Evolutionary conservation across 2,329 filamentous ascomycete species (phyloP), one percentile per base, ranked within the genome.

Genomic region (Acrodontium crateriforme): DNA sequence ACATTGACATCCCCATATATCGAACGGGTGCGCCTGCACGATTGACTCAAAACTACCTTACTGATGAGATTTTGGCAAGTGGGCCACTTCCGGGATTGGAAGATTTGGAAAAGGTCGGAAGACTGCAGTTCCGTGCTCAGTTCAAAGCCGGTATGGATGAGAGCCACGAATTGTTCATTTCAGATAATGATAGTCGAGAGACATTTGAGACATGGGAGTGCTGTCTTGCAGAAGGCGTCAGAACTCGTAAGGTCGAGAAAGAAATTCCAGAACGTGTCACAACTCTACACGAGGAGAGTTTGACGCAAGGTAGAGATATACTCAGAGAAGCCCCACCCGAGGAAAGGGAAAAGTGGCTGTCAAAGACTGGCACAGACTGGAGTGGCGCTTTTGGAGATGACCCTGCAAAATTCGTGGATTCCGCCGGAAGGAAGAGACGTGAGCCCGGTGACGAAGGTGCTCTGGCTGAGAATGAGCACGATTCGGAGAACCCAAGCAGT

Each of bases 191-290:
- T 49, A 77, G 78, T 1, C 76, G 87, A 17, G 89, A 95, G 60
- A 94, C 85, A 0, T 92, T 82, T 39, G 87, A 95, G 58, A 80
- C 78, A 0, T 95, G 85, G 83, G 84, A 94, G 53, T 81, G 84
- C 1, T 94, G 87, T 51, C 71, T 78, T 21, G 74, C 83, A 0
- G 85, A 95, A 53, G 87, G 87, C 9, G 81, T 93, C 0, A 73
- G 89, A 2, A 57, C 65, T 9, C 69, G 74, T 30, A 67, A 72
- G 16, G 82, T 94, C 1, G 60, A 68, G 7, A 67, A 74, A 14
- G 78, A 91, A 45, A 62, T 93, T 0, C 81, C 84, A 0, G 70
- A 74, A 1, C 58, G 69, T 8, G 67, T 87, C 0, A 71, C 79
- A 51, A 67, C 77, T 43, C 62, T 93, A 8, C 87, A 95, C 50